Evolutionary conservation across 306 rosid species (phyloP).

Genomic region (Castanea sativa): DNA sequence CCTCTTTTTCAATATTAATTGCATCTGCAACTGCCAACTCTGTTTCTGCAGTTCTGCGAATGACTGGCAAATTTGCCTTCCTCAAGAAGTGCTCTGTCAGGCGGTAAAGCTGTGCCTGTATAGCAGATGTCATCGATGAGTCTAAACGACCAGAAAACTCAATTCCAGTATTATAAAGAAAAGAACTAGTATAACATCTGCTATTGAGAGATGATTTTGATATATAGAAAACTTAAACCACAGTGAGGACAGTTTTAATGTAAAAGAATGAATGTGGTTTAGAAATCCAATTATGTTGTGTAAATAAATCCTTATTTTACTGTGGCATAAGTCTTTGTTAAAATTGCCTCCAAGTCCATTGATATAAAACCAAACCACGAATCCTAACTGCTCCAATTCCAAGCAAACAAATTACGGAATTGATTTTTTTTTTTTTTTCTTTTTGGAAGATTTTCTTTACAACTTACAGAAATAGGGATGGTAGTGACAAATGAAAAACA

Average conservation of each 20-base stretch:
- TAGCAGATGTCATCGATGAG: conserved; percentile 9
- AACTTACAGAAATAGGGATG: neutral
- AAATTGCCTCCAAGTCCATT: neutral
- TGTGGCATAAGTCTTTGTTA: neutral
- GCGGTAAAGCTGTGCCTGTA: conserved; percentile 85
- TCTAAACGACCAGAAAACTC: conserved; percentile 9
- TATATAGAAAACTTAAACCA: neutral
- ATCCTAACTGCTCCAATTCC: neutral
- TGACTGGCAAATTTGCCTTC: conserved; percentile 60
- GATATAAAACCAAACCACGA: neutral
- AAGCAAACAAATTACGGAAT: neutral
- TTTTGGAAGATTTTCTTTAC: neutral
- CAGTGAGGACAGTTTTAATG: neutral
- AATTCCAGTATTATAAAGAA: conserved; percentile 4
- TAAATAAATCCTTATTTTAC: neutral
- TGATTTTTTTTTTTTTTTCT: neutral
- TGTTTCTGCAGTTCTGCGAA: conserved; percentile 76
- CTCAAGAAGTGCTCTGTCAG: conserved; percentile 80
- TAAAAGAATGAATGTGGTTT: neutral
- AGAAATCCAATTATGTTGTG: neutral
- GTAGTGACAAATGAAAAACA: neutral
- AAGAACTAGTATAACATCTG: neutral
- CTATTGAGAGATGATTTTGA: neutral
- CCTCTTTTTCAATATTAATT: conserved; percentile 79
- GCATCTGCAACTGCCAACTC: conserved; percentile 98